Percentiles rank a stretch among this genome's conserved stretches.
These are phyloP conservation scores for Candida maltosa DNA, from an alignment of 805 yeast genomes.

Conservation along the genomic window DNA sequence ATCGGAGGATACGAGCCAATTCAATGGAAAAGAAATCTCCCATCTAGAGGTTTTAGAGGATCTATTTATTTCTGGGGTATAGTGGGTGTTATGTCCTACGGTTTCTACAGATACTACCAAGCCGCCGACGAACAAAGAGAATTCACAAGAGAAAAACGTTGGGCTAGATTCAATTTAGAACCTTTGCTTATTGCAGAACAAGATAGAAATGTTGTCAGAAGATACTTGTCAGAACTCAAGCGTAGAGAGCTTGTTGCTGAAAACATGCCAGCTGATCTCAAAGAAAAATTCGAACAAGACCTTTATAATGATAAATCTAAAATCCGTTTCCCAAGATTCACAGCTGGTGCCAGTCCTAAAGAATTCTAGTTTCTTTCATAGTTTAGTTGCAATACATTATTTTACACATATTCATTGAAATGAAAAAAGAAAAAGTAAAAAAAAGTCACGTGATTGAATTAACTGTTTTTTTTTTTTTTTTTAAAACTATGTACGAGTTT, in stretches of 20 bases:
- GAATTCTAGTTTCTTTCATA: too few relatives aligned
- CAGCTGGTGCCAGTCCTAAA: conserved; percentile 27
- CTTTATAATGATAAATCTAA: conserved; percentile 43
- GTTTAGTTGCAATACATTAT: too few relatives aligned
- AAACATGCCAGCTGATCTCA: conserved; percentile 35
- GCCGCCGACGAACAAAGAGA: conserved; percentile 78
- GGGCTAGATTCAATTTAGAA: conserved; percentile 71
- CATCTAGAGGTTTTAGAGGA: conserved; percentile 83
- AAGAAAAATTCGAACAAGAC: conserved; percentile 41
- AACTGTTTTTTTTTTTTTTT: too few relatives aligned
- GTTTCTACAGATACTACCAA: conserved; percentile 61
- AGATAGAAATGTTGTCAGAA: conserved; percentile 74
- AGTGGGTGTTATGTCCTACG: conserved; percentile 63
- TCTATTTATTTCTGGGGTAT: conserved; percentile 64
- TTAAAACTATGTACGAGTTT: too few relatives aligned
- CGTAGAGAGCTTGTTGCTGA: conserved; percentile 58
- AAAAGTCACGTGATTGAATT: too few relatives aligned
- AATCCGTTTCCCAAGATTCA: conserved; percentile 40
- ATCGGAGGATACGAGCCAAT: conserved; percentile 80
- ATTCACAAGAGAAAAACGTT: conserved; percentile 67
- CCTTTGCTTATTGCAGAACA: conserved; percentile 80
- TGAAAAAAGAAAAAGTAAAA: too few relatives aligned
- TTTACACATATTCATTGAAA: too few relatives aligned
- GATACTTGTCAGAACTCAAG: conserved; percentile 60
- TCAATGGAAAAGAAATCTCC: conserved; percentile 87